These are phyloP conservation scores for Knoxia roxburghii DNA, from an alignment of 257 asterid genomes.

Conservation along the genomic window DNA sequence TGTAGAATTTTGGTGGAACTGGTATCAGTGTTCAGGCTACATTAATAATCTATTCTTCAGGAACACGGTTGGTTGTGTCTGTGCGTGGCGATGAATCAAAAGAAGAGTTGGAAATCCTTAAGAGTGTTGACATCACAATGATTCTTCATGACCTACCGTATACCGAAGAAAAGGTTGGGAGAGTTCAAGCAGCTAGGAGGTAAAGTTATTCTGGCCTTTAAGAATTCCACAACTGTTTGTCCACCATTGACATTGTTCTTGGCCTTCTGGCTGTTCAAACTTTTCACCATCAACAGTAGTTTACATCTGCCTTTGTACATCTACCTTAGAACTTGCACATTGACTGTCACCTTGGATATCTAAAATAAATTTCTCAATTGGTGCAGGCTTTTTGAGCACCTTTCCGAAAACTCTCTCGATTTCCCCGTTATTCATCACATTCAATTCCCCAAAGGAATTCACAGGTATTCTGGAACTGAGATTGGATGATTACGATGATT, in stretches of 20 bases:
- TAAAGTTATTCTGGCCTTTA: slow-evolving; percentile 23
- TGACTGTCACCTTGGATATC: not conserved
- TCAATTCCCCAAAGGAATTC: slow-evolving; percentile 63
- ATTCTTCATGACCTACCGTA: slow-evolving; percentile 78
- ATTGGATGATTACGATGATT: slow-evolving; percentile 11
- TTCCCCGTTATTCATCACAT: slow-evolving; percentile 95
- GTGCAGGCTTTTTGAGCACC: slow-evolving; percentile 93
- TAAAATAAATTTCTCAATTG: slow-evolving; percentile 13
- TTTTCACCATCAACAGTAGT: not conserved
- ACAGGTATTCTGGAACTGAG: slow-evolving; percentile 50
- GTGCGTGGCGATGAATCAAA: slow-evolving; percentile 76
- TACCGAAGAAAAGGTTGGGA: slow-evolving; percentile 69
- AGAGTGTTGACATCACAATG: slow-evolving; percentile 64
- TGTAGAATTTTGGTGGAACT: not conserved
- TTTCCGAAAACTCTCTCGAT: slow-evolving; percentile 63
- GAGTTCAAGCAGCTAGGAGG: slow-evolving; percentile 98
- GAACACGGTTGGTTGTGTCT: slow-evolving; percentile 73
- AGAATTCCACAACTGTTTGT: not conserved
- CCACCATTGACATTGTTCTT: not conserved
- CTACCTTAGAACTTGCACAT: not conserved
- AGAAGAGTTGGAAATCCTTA: slow-evolving; percentile 69
- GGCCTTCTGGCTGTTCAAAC: not conserved
- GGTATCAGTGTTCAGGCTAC: slow-evolving; percentile 14
- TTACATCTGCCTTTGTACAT: not conserved
- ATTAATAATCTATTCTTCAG: slow-evolving; percentile 31